Evolutionary conservation across 495 filamentous ascomycete species (phyloP).

Genomic region (Haplographium delicatum): DNA sequence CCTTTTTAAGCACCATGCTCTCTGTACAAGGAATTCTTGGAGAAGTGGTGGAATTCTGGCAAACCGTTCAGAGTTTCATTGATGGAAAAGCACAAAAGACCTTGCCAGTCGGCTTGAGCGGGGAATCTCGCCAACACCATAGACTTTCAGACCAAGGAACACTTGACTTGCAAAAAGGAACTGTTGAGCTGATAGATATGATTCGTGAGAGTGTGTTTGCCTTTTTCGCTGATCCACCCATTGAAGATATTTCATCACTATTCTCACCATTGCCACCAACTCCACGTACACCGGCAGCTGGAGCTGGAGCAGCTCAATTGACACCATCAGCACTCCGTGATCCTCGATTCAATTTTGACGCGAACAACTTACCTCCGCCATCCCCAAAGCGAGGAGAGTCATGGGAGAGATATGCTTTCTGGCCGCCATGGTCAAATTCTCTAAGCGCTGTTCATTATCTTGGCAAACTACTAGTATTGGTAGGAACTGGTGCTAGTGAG

Average conservation of each 20-base stretch:
- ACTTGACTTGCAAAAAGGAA: constrained; percentile 67
- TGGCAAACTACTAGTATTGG: constrained; percentile 66
- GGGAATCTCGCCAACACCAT: constrained; percentile 78
- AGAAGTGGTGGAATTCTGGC: constrained; percentile 91
- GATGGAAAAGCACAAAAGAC: constrained; percentile 76
- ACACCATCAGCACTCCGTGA: constrained; percentile 48
- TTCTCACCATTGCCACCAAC: constrained; percentile 73
- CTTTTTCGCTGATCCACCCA: constrained; percentile 85
- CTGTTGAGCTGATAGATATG: constrained; percentile 72
- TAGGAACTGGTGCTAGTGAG: constrained; percentile 81
- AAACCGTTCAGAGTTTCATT: constrained; percentile 84
- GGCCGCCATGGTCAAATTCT: constrained; percentile 89
- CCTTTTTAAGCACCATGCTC: constrained; percentile 67
- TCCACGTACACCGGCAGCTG: constrained; percentile 48
- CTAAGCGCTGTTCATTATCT: constrained; percentile 85
- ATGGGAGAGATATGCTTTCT: constrained; percentile 95
- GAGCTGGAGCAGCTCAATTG: constrained; percentile 45
- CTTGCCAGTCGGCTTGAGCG: constrained; percentile 78
- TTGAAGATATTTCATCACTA: constrained; percentile 81
- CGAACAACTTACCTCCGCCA: constrained; percentile 69
- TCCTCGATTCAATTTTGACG: constrained; percentile 72
- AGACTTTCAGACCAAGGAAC: constrained; percentile 68
- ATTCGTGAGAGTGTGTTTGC: constrained; percentile 70
- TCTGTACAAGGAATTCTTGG: constrained; percentile 73
- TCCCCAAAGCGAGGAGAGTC: constrained; percentile 69